Evolutionary conservation across 371 early-diverging fungal species (phyloP).

Genomic region (Haplosporangium sp.): DNA sequence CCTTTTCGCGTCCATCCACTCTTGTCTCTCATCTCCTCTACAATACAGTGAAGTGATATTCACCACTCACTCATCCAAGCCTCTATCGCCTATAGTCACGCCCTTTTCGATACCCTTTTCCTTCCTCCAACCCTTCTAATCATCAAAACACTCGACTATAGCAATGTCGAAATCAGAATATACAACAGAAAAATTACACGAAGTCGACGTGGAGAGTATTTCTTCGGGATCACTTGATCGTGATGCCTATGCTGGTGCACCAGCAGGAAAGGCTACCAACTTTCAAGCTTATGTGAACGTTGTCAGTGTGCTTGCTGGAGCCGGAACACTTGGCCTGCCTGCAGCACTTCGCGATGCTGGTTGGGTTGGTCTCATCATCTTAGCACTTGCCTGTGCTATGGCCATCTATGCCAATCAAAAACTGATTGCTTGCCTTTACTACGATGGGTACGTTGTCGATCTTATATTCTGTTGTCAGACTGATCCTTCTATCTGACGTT

Average conservation of each 20-base stretch:
- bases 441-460: constrained; percentile 58
- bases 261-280: constrained; percentile 50
- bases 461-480: neutral
- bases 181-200: constrained; percentile 26
- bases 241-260: constrained; percentile 36
- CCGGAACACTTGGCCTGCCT: constrained; percentile 87
- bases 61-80: neutral
- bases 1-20: too few relatives aligned
- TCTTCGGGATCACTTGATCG: constrained; percentile 33
- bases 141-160: neutral
- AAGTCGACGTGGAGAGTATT: constrained; percentile 43
- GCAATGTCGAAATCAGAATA: constrained; percentile 25
- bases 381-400: constrained; percentile 80
- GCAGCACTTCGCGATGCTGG: constrained; percentile 84
- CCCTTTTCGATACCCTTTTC: neutral
- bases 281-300: constrained; percentile 70
- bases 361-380: constrained; percentile 81
- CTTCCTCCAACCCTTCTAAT: neutral
- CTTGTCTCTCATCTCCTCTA: too few relatives aligned
- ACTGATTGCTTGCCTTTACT: constrained; percentile 79
- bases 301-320: constrained; percentile 87
- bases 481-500: neutral
- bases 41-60: neutral
- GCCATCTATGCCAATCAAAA: constrained; percentile 78
- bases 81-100: neutral